phyloP scores from a whole-genome alignment of 2,329 filamentous ascomycete genomes.

The Dactylonectria estremocensis region DNA sequence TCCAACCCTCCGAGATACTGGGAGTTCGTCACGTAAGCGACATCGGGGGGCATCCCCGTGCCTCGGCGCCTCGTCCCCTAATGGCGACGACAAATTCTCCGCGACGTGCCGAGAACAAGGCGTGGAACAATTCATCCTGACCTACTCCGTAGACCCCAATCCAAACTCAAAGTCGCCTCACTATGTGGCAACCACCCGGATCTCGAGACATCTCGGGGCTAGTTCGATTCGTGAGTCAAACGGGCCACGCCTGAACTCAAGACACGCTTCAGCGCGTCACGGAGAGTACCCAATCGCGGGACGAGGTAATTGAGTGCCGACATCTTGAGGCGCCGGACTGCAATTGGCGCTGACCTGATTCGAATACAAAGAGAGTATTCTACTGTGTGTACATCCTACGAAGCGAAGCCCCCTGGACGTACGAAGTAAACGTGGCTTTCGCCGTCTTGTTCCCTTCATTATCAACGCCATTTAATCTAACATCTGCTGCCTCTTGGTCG shows the following conservation, averaged over 20 bases:
- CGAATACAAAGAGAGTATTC: too few species aligned
- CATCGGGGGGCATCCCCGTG: slow-evolving; percentile 35
- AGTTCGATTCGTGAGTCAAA: slow-evolving; percentile 20
- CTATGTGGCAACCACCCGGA: background rate
- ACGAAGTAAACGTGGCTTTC: slow-evolving; percentile 19
- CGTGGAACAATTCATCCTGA: background rate
- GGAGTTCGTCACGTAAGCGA: slow-evolving; percentile 44
- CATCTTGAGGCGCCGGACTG: background rate
- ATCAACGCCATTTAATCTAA: slow-evolving; percentile 25
- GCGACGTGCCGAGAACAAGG: background rate
- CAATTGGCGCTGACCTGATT: slow-evolving; percentile 6
- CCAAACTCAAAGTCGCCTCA: background rate
- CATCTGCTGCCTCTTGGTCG: background rate
- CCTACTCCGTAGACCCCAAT: slow-evolving; percentile 1
- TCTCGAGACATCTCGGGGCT: slow-evolving; percentile 12
- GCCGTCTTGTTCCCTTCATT: slow-evolving; percentile 3
- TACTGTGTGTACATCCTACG: too few species aligned
- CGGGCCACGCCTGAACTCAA: slow-evolving; percentile 12
- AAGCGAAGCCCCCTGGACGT: background rate
- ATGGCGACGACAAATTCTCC: background rate
- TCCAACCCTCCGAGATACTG: slow-evolving; percentile 38
- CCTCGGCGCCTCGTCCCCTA: slow-evolving; percentile 45
- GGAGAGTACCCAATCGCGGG: background rate
- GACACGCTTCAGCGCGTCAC: background rate
- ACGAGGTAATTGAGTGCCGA: background rate